Conservation (phyloP, 768 basidiomycete genomes). For the Tylopilus subfusipes region DNA sequence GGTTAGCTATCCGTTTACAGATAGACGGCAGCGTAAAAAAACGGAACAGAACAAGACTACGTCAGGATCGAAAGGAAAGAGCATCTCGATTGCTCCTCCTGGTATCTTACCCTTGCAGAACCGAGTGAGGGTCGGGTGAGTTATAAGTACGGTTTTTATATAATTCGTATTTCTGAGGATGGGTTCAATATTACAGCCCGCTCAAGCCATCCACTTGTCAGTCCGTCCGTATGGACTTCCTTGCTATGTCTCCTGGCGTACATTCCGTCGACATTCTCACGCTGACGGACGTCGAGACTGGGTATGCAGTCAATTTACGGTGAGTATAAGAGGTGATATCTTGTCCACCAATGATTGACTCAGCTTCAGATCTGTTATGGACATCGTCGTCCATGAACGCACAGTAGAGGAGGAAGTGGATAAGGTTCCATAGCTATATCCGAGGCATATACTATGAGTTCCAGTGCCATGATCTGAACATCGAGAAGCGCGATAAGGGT, state of each 20-base stretch:
- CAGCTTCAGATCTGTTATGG: constrained; percentile 61
- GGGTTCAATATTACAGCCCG: constrained; percentile 46
- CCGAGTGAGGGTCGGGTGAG: constrained; percentile 76
- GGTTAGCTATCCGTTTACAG: constrained; percentile 60
- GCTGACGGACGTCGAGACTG: constrained; percentile 72
- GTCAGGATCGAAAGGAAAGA: constrained; percentile 19
- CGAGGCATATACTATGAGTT: constrained; percentile 7
- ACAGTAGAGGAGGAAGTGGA: constrained; percentile 1
- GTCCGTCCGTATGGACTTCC: constrained; percentile 81
- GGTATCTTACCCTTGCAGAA: constrained; percentile 77
- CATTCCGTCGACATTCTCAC: constrained; percentile 71
- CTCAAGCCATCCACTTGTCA: constrained; percentile 80
- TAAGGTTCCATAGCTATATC: constrained; percentile 12
- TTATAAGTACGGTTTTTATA: constrained; percentile 10
- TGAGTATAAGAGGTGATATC: constrained; percentile 27
- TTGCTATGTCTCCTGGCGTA: constrained; percentile 76
- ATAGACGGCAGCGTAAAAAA: constrained; percentile 40
- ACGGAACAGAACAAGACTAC: constrained; percentile 25
- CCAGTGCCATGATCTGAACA: constrained; percentile 1
- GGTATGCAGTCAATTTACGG: constrained; percentile 72
- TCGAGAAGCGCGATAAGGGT: constrained; percentile 1
- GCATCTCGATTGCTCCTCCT: constrained; percentile 35
- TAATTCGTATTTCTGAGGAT: not conserved
- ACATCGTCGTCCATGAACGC: constrained; percentile 67
- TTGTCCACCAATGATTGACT: constrained; percentile 3